Conservation (phyloP, 2,329 filamentous ascomycete species). For the Arthrobotrys sinensis region DNA sequence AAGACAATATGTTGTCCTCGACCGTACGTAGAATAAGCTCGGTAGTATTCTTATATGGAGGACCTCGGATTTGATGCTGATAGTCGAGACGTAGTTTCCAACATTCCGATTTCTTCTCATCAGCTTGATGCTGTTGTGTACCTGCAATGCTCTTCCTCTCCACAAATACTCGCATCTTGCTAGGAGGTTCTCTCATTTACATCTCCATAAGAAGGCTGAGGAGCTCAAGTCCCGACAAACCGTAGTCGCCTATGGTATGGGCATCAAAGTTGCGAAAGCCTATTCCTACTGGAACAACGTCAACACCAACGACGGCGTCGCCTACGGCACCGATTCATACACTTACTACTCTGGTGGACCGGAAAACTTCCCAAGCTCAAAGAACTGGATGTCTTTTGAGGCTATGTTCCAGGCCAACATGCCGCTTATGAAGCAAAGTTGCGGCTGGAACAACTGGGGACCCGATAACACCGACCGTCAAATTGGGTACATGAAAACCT, state of each 20-base stretch:
- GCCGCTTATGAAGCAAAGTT: conserved; percentile 55
- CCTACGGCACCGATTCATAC: conserved; percentile 32
- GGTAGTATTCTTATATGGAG: not conserved
- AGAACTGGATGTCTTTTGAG: conserved; percentile 56
- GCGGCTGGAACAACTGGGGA: conserved; percentile 58
- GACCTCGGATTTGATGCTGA: not conserved
- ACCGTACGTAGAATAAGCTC: conserved; percentile 25
- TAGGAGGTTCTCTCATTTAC: conserved; percentile 34
- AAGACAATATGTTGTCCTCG: conserved; percentile 50
- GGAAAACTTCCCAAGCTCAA: conserved; percentile 39
- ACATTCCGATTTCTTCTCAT: conserved; percentile 35
- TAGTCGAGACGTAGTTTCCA: conserved; percentile 5
- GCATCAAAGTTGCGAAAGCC: conserved; percentile 37
- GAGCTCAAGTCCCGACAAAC: conserved; percentile 18
- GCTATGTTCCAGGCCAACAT: conserved; percentile 56
- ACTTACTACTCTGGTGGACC: conserved; percentile 49
- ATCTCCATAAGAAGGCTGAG: conserved; percentile 22
- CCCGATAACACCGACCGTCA: conserved; percentile 51
- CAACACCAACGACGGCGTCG: conserved; percentile 36
- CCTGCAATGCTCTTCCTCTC: conserved; percentile 48
- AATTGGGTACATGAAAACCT: conserved; percentile 46
- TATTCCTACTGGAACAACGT: conserved; percentile 37
- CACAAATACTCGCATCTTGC: conserved; percentile 40
- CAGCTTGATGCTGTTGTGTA: conserved; percentile 53
- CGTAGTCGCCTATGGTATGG: conserved; percentile 27